Conservation (phyloP, 2,329 filamentous ascomycete genomes). For the Akanthomyces uredinophilus region DNA sequence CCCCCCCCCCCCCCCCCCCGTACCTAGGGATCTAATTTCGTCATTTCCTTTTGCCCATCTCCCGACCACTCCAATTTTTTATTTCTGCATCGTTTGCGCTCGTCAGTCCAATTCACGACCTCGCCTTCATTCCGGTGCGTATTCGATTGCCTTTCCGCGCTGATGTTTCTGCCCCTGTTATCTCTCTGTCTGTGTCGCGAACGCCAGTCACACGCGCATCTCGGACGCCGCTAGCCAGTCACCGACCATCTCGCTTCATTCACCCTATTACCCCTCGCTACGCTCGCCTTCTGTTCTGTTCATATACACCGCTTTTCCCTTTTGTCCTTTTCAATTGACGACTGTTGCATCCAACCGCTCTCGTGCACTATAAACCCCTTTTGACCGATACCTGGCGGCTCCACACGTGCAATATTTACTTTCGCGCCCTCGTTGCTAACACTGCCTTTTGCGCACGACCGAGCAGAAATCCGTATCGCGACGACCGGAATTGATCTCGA, state of each 20-base stretch:
- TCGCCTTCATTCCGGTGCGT: neutral
- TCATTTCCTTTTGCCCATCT: constrained; percentile 14
- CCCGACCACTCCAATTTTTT: constrained; percentile 5
- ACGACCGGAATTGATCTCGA: neutral
- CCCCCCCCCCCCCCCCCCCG: too few relatives aligned
- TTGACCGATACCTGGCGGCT: neutral
- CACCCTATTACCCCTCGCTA: constrained; percentile 11
- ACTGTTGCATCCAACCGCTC: neutral
- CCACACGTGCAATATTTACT: neutral
- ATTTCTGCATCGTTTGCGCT: constrained; percentile 2
- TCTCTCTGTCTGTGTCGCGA: neutral
- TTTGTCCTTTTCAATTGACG: neutral
- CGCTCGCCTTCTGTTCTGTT: neutral
- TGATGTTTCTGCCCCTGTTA: neutral
- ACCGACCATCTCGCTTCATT: constrained; percentile 2
- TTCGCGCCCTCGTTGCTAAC: neutral
- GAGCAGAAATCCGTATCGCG: neutral
- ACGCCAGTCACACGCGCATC: constrained; percentile 10
- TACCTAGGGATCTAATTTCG: constrained; percentile 10
- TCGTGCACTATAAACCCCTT: neutral
- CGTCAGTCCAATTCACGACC: neutral
- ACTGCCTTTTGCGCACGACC: neutral
- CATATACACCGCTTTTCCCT: neutral
- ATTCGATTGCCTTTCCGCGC: neutral
- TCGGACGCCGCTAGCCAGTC: neutral